Percentiles rank a stretch among this genome's conserved stretches.
phyloP scores from a whole-genome alignment of 1,139 yeast species.

The Suhomyces atakaporum region DNA sequence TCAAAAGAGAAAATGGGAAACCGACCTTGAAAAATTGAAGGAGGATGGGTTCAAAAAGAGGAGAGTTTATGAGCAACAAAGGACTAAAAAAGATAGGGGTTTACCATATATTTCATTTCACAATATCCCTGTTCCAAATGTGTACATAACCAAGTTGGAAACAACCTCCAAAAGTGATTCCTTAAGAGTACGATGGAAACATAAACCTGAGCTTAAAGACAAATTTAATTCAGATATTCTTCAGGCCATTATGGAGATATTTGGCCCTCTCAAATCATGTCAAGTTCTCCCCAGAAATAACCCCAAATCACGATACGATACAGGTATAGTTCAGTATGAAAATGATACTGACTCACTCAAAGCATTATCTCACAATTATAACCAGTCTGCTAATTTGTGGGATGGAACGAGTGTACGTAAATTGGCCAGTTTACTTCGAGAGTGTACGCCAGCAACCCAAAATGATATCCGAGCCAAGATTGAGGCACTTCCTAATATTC shows the following conservation, averaged over 20 bases:
- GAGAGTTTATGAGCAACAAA: constrained; percentile 23
- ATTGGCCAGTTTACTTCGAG: constrained; percentile 48
- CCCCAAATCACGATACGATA: constrained; percentile 34
- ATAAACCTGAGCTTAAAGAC: constrained; percentile 35
- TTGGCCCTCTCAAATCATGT: constrained; percentile 39
- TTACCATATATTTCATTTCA: constrained; percentile 23
- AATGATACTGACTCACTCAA: constrained; percentile 25
- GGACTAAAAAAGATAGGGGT: constrained; percentile 1
- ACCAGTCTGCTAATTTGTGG: constrained; percentile 46
- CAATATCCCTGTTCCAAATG: constrained; percentile 18
- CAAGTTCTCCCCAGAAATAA: constrained; percentile 13
- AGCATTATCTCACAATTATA: constrained; percentile 47
- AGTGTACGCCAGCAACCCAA: constrained; percentile 21
- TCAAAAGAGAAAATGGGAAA: constrained; percentile 14
- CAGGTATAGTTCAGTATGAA: constrained; percentile 38
- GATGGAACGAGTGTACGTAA: constrained; percentile 48
- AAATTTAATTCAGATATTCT: constrained; percentile 36
- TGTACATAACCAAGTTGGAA: constrained; percentile 3
- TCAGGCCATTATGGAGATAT: constrained; percentile 44
- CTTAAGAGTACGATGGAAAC: constrained; percentile 46
- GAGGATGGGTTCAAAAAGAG: constrained; percentile 35
- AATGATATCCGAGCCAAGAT: not conserved
- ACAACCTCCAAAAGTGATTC: not conserved
- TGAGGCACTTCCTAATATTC: not conserved
- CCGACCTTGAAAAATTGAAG: constrained; percentile 29